Base-by-base conservation (phyloP, 202 grass and related monocot species). In the Digitaria exilis region DNA sequence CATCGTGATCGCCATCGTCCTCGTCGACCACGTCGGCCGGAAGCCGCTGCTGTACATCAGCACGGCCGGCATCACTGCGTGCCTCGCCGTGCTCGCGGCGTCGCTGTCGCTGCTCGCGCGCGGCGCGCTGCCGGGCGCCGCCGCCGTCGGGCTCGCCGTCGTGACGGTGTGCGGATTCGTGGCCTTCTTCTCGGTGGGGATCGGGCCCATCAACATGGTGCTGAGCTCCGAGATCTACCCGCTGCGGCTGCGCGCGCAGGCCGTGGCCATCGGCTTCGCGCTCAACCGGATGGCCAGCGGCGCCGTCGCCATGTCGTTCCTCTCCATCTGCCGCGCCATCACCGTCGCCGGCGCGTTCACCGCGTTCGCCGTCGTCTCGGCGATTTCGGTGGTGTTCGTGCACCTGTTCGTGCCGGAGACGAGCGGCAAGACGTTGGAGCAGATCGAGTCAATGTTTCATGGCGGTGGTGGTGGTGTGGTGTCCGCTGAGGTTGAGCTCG, bases 201-300 rank as follows among this genome's bases (percentile, higher is more conserved):
- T 97, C 9, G 94, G 95, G 2, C 95, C 95, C 7, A 66, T 95
- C 76, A 84, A 82, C 81, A 88, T 86, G 95, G 95, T 98, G 34
- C 69, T 95, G 57, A 91, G 88, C 85, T 95, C 92, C 2, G 95
- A 98, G 87, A 93, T 98, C 48, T 98, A 46, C 76, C 95, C 95
- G 17, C 45, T 95, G 56, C 78, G 84, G 65, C 82, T 98, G 60
- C 88, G 95, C 17, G 92, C 95, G 29, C 95, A 95, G 83, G 95
- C 95, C 7, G 87, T 84, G 59, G 95, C 82, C 5, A 24, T 87
- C 15, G 95, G 95, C 0, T 29, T 78, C 0, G 95, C 85, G 0
- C 63, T 75, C 32, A 98, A 95, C 78, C 73, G 95, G 76, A 32
- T 95, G 71, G 84, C 87, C 68, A 98, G 95, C 55, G 95, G 95